These are phyloP conservation scores for Mitragyna speciosa DNA, from an alignment of 257 asterid genomes.

Conservation along the genomic window DNA sequence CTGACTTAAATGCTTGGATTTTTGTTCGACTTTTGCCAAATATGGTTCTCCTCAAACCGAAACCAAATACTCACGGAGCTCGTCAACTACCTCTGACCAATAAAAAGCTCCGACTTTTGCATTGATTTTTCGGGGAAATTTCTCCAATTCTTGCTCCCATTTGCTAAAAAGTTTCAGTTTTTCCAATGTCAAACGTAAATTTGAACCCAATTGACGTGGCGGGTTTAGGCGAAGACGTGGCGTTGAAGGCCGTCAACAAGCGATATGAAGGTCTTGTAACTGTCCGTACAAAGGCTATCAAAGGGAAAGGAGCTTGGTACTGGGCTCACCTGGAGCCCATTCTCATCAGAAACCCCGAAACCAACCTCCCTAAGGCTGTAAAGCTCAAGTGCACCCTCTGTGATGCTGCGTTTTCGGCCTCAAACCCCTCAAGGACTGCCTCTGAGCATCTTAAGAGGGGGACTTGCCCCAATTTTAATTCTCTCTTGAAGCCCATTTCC, in stretches of 20 bases:
- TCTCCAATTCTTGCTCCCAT: not conserved
- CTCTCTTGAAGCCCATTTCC: slow-evolving; percentile 54
- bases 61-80: slow-evolving; percentile 23
- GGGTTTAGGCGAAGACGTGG: slow-evolving; percentile 45
- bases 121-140: not conserved
- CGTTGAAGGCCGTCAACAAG: slow-evolving; percentile 58
- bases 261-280: slow-evolving; percentile 67
- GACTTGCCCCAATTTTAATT: slow-evolving; percentile 67
- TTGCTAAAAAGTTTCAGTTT: not conserved
- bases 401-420: slow-evolving; percentile 70
- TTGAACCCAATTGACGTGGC: slow-evolving; percentile 38
- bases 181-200: slow-evolving; percentile 48
- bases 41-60: slow-evolving; percentile 23
- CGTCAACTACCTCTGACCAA: slow-evolving; percentile 28
- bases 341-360: slow-evolving; percentile 59
- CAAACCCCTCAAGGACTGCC: slow-evolving; percentile 87
- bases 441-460: slow-evolving; percentile 83
- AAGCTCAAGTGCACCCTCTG: slow-evolving; percentile 78
- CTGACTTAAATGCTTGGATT: not conserved
- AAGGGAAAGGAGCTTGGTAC: slow-evolving; percentile 98
- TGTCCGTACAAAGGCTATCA: slow-evolving; percentile 76
- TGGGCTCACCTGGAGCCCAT: slow-evolving; percentile 94
- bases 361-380: slow-evolving; percentile 67
- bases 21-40: slow-evolving; percentile 6
- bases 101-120: slow-evolving; percentile 16